Conservation (phyloP, 2,329 filamentous ascomycete species). For the Neonectria neomacrospora region DNA sequence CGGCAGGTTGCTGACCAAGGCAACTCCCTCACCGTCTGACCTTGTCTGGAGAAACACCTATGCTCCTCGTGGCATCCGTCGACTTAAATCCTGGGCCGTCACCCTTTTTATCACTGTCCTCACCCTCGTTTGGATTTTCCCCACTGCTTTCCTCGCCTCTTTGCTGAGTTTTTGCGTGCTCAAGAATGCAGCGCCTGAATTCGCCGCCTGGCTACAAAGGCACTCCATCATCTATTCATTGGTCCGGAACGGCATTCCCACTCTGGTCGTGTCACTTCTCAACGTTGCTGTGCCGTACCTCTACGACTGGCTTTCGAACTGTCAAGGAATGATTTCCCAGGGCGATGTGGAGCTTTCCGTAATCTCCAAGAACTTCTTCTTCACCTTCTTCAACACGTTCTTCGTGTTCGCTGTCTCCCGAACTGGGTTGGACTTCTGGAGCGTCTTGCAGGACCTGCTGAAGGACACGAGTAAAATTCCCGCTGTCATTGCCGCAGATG, state of each 20-base stretch:
- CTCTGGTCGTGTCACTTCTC: conserved; percentile 84
- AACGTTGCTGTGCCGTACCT: conserved; percentile 92
- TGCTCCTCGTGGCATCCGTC: conserved; percentile 76
- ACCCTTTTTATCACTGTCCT: conserved; percentile 85
- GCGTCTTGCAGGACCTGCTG: conserved; percentile 77
- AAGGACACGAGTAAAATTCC: conserved; percentile 84
- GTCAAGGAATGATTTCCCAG: conserved; percentile 94
- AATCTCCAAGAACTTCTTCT: conserved; percentile 99
- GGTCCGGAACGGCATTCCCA: conserved; percentile 88
- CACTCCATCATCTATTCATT: conserved; percentile 80
- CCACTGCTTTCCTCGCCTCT: conserved; percentile 82
- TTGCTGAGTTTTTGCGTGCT: conserved; percentile 86
- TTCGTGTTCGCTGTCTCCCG: conserved; percentile 91
- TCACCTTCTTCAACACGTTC: conserved; percentile 99
- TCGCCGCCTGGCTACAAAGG: conserved; percentile 73
- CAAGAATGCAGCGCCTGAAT: conserved; percentile 73
- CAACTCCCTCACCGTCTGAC: conserved; percentile 88
- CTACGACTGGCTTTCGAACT: conserved; percentile 91
- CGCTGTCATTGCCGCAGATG: conserved; percentile 76
- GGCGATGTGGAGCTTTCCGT: conserved; percentile 94
- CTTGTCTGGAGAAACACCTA: conserved; percentile 98
- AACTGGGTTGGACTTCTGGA: conserved; percentile 80
- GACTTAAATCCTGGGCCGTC: conserved; percentile 83
- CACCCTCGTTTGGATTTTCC: conserved; percentile 87
- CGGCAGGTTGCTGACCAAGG: conserved; percentile 83